Evolutionary conservation across 73 alveolate genomes (phyloP), one percentile per base, ranked within the genome.

Genomic region (Urostyla sp.): DNA sequence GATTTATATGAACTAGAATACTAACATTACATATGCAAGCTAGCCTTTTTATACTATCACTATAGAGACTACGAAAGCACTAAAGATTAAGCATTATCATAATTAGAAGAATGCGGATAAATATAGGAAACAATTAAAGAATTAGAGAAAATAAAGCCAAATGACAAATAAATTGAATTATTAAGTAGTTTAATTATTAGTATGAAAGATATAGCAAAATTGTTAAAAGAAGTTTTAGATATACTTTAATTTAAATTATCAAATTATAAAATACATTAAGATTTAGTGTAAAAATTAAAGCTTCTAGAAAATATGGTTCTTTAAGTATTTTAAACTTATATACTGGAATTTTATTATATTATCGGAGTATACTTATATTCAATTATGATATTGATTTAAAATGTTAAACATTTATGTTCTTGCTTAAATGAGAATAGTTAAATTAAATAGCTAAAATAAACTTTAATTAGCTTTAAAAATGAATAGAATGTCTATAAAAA

Each of bases 281-380:
- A 7, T 20, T 7, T 69, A 1, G 4, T 46, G 7, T 38, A 49
- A 1, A 24, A n/a, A 49, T 7, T 10, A 0, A 3, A 15, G 16
- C 44, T 69, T 18, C 15, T 69, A 18, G 16, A 69, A 1, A 69
- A 45, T 27, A 69, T 69, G 83, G 32, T 69, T 3, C 10, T 4
- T 23, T 46, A 49, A 37, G 83, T 67, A 6, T 45, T 15, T 34
- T 43, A 49, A 24, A 49, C 72, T 1, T 69, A n/a, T 37, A 46
- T 46, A 52, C 36, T 69, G 56, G 28, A 48, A 18, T 69, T 69
- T 35, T 46, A 69, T 49, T 69, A 69, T 36, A 24, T 48, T 21
- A 24, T 69, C 5, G 36, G 32, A 1, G 56, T 49, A 1, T 46
- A 37, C 37, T 36, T 69, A 37, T 7, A 3, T 18, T 4, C 83